Evolutionary conservation across 2,329 filamentous ascomycete species (phyloP), one percentile per base, ranked within the genome.

Genomic region (Tothia fuscella): DNA sequence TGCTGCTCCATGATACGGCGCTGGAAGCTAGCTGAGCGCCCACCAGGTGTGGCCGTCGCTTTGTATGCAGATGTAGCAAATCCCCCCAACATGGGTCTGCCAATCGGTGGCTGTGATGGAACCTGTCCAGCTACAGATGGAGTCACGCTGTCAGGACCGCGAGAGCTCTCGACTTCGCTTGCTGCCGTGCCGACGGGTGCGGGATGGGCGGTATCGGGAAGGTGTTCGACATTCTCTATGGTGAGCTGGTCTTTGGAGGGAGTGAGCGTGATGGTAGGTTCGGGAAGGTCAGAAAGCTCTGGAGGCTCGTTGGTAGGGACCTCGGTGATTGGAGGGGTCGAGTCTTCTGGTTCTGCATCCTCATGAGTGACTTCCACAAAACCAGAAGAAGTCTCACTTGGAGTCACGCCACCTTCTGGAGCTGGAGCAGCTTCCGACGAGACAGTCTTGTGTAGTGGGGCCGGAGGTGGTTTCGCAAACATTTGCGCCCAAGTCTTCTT

Each of bases 1-100:
- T 94, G 88, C 59, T 98, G 91, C 53, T 96, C 88, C 55, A 93
- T 71, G 41, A 95, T 74, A 54, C 86, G 82, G 50, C 89, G 79
- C 60, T 93, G 82, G 61, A 82, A 86, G 64, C 80, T 88, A 16
- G 85, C 76, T 42, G 78, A 79, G 47, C 89, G 82, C 46, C 70
- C 67, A 24, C 61, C 63, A 19, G 35, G 7, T 22, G 37, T 26
- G n/a, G 74, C 66, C 47, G 80, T 82, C 10, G 83, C 83, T 66
- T 93, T 94, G 53, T 83, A 70, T 20, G 86, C 85, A 38, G 80
- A 82, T n/a, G 84, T 73, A 38, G 82, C 84, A 59, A 76, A 93
- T 41, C 83, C 83, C 55, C 81, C 82, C 41, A 80, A 62, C 31
- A 76, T 70, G 30, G 78, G 69, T 46, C 80, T 76, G 24, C 68